A percentile compares a stretch with the other conserved stretches of the same genome.
These are phyloP conservation scores for Colletotrichum chlorophyti DNA, from an alignment of 2,329 filamentous ascomycete genomes.

Conservation along the genomic window DNA sequence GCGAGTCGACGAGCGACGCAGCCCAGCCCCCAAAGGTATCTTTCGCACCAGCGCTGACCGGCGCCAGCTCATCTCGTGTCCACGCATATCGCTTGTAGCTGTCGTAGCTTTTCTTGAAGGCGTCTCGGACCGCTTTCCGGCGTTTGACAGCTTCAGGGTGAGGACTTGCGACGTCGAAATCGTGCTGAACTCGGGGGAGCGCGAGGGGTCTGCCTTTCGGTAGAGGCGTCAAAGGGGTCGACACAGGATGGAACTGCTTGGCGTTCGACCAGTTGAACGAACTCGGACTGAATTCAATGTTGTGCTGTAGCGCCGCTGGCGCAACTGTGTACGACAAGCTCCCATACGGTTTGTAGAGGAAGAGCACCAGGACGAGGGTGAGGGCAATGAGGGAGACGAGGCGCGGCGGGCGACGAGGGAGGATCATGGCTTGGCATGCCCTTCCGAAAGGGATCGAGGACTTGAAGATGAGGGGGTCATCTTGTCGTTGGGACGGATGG, in stretches of 20 bases:
- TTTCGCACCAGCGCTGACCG: slow-evolving; percentile 45
- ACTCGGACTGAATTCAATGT: slow-evolving; percentile 33
- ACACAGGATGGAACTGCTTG: slow-evolving; percentile 36
- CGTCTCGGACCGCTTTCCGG: slow-evolving; percentile 39
- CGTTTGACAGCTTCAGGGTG: slow-evolving; percentile 23
- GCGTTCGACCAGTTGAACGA: slow-evolving; percentile 40
- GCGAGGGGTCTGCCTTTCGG: slow-evolving; percentile 34
- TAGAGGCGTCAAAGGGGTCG: slow-evolving; percentile 37
- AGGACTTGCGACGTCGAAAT: slow-evolving; percentile 49
- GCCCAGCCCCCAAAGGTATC: slow-evolving; percentile 56
- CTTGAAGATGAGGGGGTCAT: not conserved
- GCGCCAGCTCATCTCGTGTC: slow-evolving; percentile 52
- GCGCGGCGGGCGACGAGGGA: not conserved
- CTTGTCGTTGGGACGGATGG: not conserved
- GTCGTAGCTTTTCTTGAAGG: slow-evolving; percentile 45
- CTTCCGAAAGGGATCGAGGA: not conserved
- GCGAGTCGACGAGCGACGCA: slow-evolving; percentile 51
- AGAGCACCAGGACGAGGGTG: not conserved
- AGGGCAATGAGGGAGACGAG: not conserved
- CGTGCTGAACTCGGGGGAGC: slow-evolving; percentile 39
- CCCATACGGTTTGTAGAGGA: not conserved
- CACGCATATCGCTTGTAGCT: slow-evolving; percentile 52
- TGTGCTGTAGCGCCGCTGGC: slow-evolving; percentile 17
- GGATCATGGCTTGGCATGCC: not conserved
- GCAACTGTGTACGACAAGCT: not conserved